Base-by-base conservation (phyloP, 2,329 filamentous ascomycete genomes). In the Ophiostoma piceae region DNA sequence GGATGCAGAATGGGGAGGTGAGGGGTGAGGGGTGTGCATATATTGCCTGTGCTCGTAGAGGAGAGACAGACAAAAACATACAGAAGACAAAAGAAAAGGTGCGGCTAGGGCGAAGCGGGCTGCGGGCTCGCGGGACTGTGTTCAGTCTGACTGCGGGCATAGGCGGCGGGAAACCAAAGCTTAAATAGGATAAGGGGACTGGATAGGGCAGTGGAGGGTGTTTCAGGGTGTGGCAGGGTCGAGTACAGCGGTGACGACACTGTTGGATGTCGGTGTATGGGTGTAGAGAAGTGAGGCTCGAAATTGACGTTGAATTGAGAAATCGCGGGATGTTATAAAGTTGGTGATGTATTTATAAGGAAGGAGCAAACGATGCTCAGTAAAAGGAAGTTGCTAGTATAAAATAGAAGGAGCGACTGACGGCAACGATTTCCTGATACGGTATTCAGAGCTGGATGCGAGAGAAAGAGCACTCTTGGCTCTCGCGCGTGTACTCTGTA, bases 51-150 rank as follows among this genome's bases (percentile, higher is more conserved):
- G 22, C 3, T 22, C 11, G 26, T 12, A 57, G 51, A 26, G 51
- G n/a, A 9, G 2, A 35, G 32, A 35, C 26, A 35, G 16, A 37
- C 11, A 41, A 41, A 41, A 41, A 41, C 39, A 41, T 11, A 2
- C 12, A 41, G 14, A 62, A 32, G 8, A 62, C 16, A 19, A 51
- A 47, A 35, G n/a, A 16, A 7, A 26, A 32, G 64, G 41, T 71
- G 69, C 71, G 72, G 69, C 72, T 73, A 72, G 57, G 71, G 72
- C 72, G 68, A 71, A 39, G 69, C 70, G 70, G 72, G 72, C 43
- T 43, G 70, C 70, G 68, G 35, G 37, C 4, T 26, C 57, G 39
- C 47, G 41, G n/a, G 37, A 39, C 37, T 47, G 22, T 57, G 66
- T 43, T 71, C 32, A 66, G 54, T 60, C 43, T 66, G 60, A 57